Base-by-base conservation (phyloP, 106 monocot genomes). In the Allium cepa region DNA sequence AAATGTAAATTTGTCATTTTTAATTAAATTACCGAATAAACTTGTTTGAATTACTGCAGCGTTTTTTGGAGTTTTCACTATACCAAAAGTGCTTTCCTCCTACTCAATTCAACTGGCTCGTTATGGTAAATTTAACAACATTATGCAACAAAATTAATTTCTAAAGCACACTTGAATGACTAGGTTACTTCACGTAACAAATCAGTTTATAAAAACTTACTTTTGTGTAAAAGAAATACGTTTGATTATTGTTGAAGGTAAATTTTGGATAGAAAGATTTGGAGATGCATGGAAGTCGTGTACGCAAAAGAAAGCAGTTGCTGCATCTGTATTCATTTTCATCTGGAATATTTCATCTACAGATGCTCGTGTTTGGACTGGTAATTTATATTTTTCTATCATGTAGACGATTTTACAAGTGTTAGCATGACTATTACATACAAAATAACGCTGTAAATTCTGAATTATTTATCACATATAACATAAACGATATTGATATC, bases 271-370 rank as follows among this genome's bases (percentile, higher is more conserved):
- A 22, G 92, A 82, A 56, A 84, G 97, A 52, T 80, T 87, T 48
- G 83, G 75, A 53, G 90, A 99, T 72, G 87, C 79, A 16, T 99
- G 97, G 97, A 84, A 84, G 26, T 82, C 97, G 53, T 99, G 97
- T 74, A 81, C 78, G 12, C 97, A 92, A 67, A 99, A 99, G 84
- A 99, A 93, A 66, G 87, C 89, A 0, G 84, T 81, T 10, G 87
- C 79, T 7, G 82, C 75, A 1, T 82, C 80, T 8, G 22, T 87
- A 50, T 99, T 99, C 79, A 82, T 83, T 9, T 68, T 99, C 36
- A 63, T 85, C 14, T 99, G 92, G 92, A 99, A 93, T 45, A 59
- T 99, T 8, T 92, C 87, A 14, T 99, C 97, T 46, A 79, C 80
- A 1, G 59, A 83, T 9, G 89, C 92, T 66, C 77, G 97, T n/a